Base-by-base conservation (phyloP, 441 rosid species). In the Populus hybrid region DNA sequence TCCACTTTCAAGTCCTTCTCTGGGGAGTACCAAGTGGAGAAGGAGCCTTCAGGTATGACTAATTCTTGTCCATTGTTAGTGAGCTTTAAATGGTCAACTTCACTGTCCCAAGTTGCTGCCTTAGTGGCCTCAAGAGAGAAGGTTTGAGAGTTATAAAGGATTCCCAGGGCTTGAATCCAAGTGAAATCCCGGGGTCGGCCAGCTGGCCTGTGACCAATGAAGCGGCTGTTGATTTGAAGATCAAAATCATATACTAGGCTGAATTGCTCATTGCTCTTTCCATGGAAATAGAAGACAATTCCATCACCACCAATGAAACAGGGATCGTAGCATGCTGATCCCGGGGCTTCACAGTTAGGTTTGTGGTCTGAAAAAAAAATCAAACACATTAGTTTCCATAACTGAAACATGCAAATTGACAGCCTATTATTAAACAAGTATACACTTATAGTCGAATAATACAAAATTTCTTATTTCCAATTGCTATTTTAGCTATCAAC, bases 81-180 rank as follows among this genome's bases (percentile, higher is more conserved):
- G 83, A 94, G 84, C 74, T 77, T 91, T 50, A 94, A 84, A 77
- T 86, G 92, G 76, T 91, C 92, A 3, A 81, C 26, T 26, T 90
- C 87, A 2, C 72, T 68, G 73, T 89, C 84, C 98, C 97, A 93
- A 9, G 77, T 71, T 18, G 87, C 86, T 21, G 92, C 78, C 77
- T 72, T 80, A 1, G 83, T 80, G 33, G 97, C 97, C 81, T 91
- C 93, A 0, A 93, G 84, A 65, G 95, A 88, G 84, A 93, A 90
- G 26, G 79, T 81, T 64, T 87, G 79, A 7, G 92, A 80, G 76
- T 82, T 81, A 86, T 31, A 93, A 76, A 94, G 86, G 86, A 94
- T 64, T 38, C 98, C 97, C 0, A 91, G 87, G 59, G 95, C 89
- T 78, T 93, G 97, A 76, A 94, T 89, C 98, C 97, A 94, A n/a